Evolutionary conservation across 2,329 filamentous ascomycete genomes (phyloP).

Genomic region (Aspergillus persii): DNA sequence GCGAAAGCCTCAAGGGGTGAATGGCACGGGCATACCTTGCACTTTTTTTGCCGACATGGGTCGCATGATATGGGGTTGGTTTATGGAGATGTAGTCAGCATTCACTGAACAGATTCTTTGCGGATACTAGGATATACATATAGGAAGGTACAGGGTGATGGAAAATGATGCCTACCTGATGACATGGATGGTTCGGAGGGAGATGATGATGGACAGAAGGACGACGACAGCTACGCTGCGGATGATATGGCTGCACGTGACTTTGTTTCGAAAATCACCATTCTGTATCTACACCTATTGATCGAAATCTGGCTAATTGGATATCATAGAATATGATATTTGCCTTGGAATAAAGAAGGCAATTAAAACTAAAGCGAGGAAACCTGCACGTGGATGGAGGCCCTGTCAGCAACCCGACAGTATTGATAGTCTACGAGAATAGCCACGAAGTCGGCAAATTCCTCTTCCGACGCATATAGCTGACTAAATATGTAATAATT

Average conservation of each 20-base stretch:
- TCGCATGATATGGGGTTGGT: slow-evolving; percentile 16
- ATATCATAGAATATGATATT: too few species aligned
- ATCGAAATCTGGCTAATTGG: too few species aligned
- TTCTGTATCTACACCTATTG: not conserved
- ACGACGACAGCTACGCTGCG: not conserved
- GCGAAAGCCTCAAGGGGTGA: too few species aligned
- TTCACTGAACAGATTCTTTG: not conserved
- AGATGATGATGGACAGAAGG: not conserved
- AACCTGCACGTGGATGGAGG: too few species aligned
- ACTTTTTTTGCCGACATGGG: slow-evolving; percentile 20
- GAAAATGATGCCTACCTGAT: not conserved
- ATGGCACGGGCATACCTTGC: slow-evolving; percentile 12
- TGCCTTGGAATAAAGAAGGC: too few species aligned
- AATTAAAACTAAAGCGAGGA: too few species aligned
- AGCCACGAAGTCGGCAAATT: too few species aligned
- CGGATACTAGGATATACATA: not conserved
- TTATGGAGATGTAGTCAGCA: slow-evolving; percentile 7
- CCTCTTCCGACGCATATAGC: too few species aligned
- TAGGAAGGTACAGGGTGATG: too few species aligned
- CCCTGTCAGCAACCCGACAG: too few species aligned
- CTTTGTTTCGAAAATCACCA: not conserved
- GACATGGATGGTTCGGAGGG: not conserved
- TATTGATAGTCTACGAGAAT: too few species aligned
- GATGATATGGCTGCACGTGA: not conserved
- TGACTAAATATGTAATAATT: too few species aligned